These are phyloP conservation scores for Trichoderma sp. DNA, from an alignment of 2,329 filamentous ascomycete species.

Conservation along the genomic window DNA sequence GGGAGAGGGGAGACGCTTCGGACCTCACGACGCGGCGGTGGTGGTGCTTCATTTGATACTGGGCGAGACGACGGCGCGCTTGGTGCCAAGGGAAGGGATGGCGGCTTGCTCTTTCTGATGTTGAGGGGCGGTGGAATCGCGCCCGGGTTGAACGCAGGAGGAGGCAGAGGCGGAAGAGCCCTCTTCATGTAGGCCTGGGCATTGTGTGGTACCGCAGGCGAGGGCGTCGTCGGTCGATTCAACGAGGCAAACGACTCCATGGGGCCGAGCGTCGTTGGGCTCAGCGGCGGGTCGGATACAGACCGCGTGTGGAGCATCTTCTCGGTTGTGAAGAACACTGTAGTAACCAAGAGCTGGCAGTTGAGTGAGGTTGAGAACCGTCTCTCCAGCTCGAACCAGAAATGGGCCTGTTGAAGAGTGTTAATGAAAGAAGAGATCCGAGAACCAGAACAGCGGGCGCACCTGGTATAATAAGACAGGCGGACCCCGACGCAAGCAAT, in stretches of 20 bases:
- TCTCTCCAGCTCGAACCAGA: slow-evolving; percentile 5
- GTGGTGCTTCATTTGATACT: background rate
- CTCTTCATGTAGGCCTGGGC: slow-evolving; percentile 6
- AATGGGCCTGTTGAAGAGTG: slow-evolving; percentile 8
- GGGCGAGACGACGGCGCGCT: background rate
- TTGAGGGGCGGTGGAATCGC: slow-evolving; percentile 22
- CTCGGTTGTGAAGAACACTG: background rate
- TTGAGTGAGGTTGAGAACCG: background rate
- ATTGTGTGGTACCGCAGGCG: slow-evolving; percentile 8
- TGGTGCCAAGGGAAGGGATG: background rate
- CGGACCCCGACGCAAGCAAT: slow-evolving; percentile 12
- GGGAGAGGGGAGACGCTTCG: slow-evolving; percentile 13
- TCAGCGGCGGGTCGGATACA: slow-evolving; percentile 14
- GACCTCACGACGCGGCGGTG: background rate
- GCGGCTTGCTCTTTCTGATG: slow-evolving; percentile 15
- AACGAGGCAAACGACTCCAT: background rate
- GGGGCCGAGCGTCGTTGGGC: background rate
- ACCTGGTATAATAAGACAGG: slow-evolving; percentile 21
- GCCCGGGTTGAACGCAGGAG: background rate
- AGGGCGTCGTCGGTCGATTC: slow-evolving; percentile 7
- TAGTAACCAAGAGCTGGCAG: background rate
- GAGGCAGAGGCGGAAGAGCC: slow-evolving; percentile 18
- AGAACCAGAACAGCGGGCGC: slow-evolving; percentile 8
- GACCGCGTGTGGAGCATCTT: slow-evolving; percentile 17
- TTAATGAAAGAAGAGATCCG: slow-evolving; percentile 8